phyloP scores from a whole-genome alignment of 108 stramenopile species.

The Stephanodiscus minutulus region DNA sequence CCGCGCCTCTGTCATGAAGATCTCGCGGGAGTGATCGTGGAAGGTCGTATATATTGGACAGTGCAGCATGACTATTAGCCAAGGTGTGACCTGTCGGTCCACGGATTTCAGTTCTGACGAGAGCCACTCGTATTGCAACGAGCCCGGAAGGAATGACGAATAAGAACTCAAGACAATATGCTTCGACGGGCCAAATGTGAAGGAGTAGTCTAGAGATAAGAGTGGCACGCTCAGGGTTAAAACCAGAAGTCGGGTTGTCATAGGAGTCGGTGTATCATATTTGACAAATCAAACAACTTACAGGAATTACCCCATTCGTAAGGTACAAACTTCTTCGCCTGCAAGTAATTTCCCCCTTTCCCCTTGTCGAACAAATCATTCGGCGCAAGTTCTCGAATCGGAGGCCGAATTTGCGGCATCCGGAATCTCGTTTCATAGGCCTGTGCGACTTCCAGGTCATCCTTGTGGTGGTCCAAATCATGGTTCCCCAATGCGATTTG shows the following conservation, averaged over 20 bases:
- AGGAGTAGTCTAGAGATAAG: constrained; percentile 53
- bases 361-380: constrained; percentile 49
- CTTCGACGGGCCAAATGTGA: constrained; percentile 68
- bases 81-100: constrained; percentile 77
- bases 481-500: constrained; percentile 82
- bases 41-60: constrained; percentile 86
- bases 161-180: constrained; percentile 79
- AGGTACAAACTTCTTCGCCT: constrained; percentile 63
- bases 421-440: constrained; percentile 79
- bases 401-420: constrained; percentile 76
- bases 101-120: constrained; percentile 60
- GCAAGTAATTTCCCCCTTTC: constrained; percentile 42
- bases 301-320: constrained; percentile 87
- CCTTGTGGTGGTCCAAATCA: constrained; percentile 77
- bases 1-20: constrained; percentile 63
- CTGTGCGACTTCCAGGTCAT: constrained; percentile 60
- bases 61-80: constrained; percentile 83
- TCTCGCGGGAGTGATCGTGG: constrained; percentile 63
- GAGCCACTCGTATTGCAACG: constrained; percentile 80
- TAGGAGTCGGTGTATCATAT: neutral
- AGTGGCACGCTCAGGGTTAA: neutral
- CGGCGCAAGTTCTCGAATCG: constrained; percentile 49
- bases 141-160: constrained; percentile 65
- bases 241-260: neutral
- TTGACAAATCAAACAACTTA: neutral